These are phyloP conservation scores for Camellia oleifera DNA, from an alignment of 179 eudicot species.

Conservation along the genomic window DNA sequence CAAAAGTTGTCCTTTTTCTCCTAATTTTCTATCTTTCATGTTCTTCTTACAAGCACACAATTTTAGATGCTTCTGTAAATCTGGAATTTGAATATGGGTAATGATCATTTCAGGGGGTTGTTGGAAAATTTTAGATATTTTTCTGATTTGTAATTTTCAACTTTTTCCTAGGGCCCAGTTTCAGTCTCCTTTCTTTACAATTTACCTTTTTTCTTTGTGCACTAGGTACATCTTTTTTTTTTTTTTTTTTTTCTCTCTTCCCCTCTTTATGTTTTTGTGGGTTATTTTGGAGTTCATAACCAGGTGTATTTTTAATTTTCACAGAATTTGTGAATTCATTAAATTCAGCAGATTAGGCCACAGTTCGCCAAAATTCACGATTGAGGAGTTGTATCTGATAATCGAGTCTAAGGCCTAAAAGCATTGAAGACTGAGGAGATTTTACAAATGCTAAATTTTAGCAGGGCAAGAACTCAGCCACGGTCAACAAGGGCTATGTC, in stretches of 20 bases:
- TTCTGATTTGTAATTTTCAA: background rate
- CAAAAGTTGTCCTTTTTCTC: background rate
- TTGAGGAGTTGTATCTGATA: background rate
- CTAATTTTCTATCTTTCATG: background rate
- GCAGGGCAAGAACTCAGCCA: constrained; percentile 59
- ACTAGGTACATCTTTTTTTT: no score
- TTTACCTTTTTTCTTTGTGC: background rate
- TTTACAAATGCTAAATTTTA: constrained; percentile 46
- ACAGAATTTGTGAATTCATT: background rate
- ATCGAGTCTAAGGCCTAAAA: constrained; percentile 11
- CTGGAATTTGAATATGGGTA: background rate
- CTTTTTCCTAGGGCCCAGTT: constrained; percentile 4
- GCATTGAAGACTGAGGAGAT: constrained; percentile 20
- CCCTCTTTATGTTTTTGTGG: background rate
- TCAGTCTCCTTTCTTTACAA: background rate
- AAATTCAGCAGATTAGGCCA: constrained; percentile 5
- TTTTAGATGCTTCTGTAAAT: background rate
- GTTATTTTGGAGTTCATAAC: background rate
- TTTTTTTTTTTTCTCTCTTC: background rate
- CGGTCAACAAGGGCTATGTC: constrained; percentile 61
- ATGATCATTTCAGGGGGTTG: background rate
- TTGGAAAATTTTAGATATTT: background rate
- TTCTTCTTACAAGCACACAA: background rate
- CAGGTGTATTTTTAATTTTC: background rate
- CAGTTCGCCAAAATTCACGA: background rate